Evolutionary conservation across 805 yeast species (phyloP).

Genomic region (Lipomyces japonicus): DNA sequence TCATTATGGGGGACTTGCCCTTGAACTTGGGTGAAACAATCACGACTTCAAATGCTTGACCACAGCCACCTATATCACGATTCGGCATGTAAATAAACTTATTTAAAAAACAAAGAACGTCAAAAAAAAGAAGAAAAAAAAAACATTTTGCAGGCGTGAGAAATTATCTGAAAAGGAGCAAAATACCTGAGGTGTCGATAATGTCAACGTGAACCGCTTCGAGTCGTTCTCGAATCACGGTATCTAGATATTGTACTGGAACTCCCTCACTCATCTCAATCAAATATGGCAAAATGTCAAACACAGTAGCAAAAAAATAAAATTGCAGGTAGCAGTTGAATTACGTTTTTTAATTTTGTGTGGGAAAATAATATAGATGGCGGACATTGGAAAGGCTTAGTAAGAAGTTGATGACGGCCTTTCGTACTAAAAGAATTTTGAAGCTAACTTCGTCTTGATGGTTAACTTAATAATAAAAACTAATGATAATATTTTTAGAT

Average conservation of each 20-base stretch:
- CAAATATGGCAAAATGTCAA: not conserved
- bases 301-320: not conserved
- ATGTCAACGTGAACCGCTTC: conserved; percentile 65
- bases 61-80: conserved; percentile 79
- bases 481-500: too few relatives aligned
- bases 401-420: too few relatives aligned
- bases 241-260: conserved; percentile 43
- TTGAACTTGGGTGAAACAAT: conserved; percentile 70
- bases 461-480: too few relatives aligned
- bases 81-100: too few relatives aligned
- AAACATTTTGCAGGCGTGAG: not conserved
- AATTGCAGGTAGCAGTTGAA: not conserved
- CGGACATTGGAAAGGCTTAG: too few relatives aligned
- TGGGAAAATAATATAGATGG: too few relatives aligned
- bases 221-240: conserved; percentile 53
- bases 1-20: conserved; percentile 77
- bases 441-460: too few relatives aligned
- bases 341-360: too few relatives aligned
- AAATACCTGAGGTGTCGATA: conserved; percentile 56
- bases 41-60: conserved; percentile 92
- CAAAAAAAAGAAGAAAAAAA: not conserved
- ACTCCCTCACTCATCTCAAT: conserved; percentile 13
- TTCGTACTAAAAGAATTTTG: too few relatives aligned
- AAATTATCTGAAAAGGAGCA: not conserved
- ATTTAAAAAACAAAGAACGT: too few relatives aligned